Evolutionary conservation across 306 rosid species (phyloP).

Genomic region (Delonix regia): DNA sequence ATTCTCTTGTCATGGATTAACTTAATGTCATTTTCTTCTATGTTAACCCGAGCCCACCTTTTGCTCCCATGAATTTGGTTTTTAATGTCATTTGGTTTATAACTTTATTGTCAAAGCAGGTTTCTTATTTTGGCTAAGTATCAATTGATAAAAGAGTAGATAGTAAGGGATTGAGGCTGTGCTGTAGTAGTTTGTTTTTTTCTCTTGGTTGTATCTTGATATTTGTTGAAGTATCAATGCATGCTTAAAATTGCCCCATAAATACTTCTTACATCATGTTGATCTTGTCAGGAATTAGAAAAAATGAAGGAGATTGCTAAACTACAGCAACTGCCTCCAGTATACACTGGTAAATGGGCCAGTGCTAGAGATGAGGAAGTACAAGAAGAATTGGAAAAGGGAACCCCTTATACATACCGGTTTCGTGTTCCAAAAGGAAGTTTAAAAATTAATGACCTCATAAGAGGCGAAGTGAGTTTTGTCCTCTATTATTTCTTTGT

Average conservation of each 20-base stretch:
- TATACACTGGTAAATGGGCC: slow-evolving; percentile 89
- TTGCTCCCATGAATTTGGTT: neutral
- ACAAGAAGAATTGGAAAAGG: slow-evolving; percentile 72
- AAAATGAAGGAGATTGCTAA: slow-evolving; percentile 91
- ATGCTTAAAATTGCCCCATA: neutral
- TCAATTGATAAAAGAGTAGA: neutral
- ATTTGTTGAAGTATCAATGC: slow-evolving; percentile 20
- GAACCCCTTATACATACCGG: slow-evolving; percentile 77
- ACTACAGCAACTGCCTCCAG: slow-evolving; percentile 80
- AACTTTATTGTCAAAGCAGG: neutral
- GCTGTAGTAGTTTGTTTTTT: neutral
- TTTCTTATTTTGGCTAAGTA: neutral
- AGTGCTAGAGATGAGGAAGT: slow-evolving; percentile 66
- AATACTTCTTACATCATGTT: slow-evolving; percentile 19
- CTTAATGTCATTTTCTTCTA: neutral
- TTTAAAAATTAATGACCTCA: slow-evolving; percentile 83
- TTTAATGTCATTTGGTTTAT: slow-evolving; percentile 22
- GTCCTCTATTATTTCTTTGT: neutral
- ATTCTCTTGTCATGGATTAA: neutral
- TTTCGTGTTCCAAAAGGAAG: slow-evolving; percentile 86
- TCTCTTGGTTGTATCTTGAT: slow-evolving; percentile 5
- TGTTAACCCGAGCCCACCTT: neutral
- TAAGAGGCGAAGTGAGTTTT: slow-evolving; percentile 82
- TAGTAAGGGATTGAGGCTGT: neutral
- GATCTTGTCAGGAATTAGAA: slow-evolving; percentile 71